Base-by-base conservation (phyloP, 495 filamentous ascomycete genomes). In the Penicillium angulare region DNA sequence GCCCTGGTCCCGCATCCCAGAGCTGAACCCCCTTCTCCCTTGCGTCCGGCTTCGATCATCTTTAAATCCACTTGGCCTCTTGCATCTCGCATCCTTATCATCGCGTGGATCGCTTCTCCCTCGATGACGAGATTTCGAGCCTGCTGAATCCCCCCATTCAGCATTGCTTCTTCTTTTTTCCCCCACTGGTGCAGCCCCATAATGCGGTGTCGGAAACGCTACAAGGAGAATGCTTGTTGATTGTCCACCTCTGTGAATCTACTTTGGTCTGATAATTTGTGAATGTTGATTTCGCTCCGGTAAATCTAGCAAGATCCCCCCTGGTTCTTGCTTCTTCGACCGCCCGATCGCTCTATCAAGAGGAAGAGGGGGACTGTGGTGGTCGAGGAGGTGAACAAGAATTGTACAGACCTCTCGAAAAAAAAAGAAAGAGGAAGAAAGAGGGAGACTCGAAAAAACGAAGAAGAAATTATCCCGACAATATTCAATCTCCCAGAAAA, bases 171-270 rank as follows among this genome's bases (percentile, higher is more conserved):
- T 7, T 60, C 52, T n/a, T 5, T 47, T 48, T 7, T 60, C 52
- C 17, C 7, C 7, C 29, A 7, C 31, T 46, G 43, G 16, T 13
- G 29, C 10, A 59, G 53, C 59, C 56, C 59, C 72, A 77, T 71
- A 64, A 77, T 77, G 73, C 67, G 71, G 73, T 74, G 71, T 73
- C 71, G 72, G 64, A 77, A 75, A 73, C 72, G 72, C 26, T 72
- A 69, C 59, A 75, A 74, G 64, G 63, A 72, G 59, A 62, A 73
- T 73, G 71, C 66, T 69, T 66, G 66, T 67, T 73, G 66, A 77
- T 57, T 65, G 40, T 46, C 47, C 55, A 60, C 53, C 38, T 56
- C 53, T 63, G 46, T 57, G 50, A 63, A 45, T 35, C 31, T 24
- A 4, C 10, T 15, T 41, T 41, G 4, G 2, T n/a, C n/a, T n/a